These are phyloP conservation scores for Helichrysum umbraculigerum DNA, from an alignment of 129 eudicot species.

Conservation along the genomic window DNA sequence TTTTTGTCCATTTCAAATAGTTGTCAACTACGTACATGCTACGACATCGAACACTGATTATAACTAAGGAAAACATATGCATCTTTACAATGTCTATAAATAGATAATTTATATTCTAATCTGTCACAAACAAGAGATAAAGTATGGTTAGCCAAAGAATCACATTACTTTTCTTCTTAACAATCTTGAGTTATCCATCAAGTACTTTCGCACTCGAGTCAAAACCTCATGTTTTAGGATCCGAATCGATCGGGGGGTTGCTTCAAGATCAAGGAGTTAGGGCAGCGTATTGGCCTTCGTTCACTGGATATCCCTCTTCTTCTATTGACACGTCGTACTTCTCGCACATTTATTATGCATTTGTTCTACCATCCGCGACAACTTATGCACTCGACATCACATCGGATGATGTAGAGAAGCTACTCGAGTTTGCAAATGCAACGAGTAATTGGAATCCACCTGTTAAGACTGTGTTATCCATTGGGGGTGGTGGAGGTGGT, in stretches of 20 bases:
- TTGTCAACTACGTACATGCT: neutral
- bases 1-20: conserved; percentile 21
- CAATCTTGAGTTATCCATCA: conserved; percentile 12
- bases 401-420: conserved; percentile 20
- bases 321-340: conserved; percentile 40
- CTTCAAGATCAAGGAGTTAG: conserved; percentile 32
- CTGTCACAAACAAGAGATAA: conserved; percentile 8
- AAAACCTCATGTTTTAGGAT: neutral
- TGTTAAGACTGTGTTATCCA: conserved; percentile 32
- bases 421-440: conserved; percentile 35
- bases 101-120: conserved; percentile 6
- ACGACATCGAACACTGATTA: neutral
- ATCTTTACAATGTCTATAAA: conserved; percentile 21
- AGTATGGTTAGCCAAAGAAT: conserved; percentile 11
- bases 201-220: conserved; percentile 7
- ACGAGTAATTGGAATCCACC: conserved; percentile 25
- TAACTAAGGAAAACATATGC: neutral
- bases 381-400: conserved; percentile 38
- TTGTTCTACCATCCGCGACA: conserved; percentile 33
- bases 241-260: neutral
- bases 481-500: conserved; percentile 54
- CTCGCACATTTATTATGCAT: conserved; percentile 44
- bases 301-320: conserved; percentile 43
- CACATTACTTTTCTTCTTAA: conserved; percentile 17
- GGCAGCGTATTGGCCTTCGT: conserved; percentile 59